Percentiles rank a stretch among this genome's conserved stretches.
These are phyloP conservation scores for Phlyctochytrium arcticum DNA, from an alignment of 192 early-diverging fungal genomes.

Conservation along the genomic window DNA sequence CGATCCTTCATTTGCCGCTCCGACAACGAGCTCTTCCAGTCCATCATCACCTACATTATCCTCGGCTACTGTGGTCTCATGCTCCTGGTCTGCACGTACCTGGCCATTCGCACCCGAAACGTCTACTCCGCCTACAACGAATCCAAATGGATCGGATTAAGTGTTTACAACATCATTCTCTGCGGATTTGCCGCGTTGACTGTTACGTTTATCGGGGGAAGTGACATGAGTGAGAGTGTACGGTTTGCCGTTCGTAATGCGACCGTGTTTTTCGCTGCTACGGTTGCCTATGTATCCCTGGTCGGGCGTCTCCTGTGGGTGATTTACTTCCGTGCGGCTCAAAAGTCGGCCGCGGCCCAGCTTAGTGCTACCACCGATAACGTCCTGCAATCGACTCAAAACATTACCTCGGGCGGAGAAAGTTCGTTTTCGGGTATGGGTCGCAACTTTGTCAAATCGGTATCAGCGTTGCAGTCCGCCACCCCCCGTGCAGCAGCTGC, in stretches of 20 bases:
- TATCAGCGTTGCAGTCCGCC: background rate
- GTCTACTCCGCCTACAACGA: slow-evolving; percentile 18
- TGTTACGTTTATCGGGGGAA: background rate
- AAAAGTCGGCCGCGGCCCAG: background rate
- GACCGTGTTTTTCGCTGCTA: background rate
- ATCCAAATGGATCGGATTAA: slow-evolving; percentile 18
- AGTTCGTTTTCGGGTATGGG: too few species aligned
- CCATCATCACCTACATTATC: background rate
- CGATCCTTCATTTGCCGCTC: background rate
- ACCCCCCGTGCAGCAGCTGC: background rate
- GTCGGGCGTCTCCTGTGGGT: background rate
- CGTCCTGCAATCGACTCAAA: background rate
- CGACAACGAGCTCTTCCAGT: background rate
- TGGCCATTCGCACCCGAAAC: slow-evolving; percentile 1
- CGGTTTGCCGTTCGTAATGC: background rate
- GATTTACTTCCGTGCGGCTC: background rate
- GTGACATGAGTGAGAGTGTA: background rate
- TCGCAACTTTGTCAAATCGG: too few species aligned
- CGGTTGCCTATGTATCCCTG: background rate
- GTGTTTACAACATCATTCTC: slow-evolving; percentile 11
- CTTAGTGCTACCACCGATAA: background rate
- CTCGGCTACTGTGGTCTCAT: background rate
- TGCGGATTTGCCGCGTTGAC: background rate
- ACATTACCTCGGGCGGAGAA: background rate
- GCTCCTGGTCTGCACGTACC: background rate